Evolutionary conservation across 768 basidiomycete genomes (phyloP).

Genomic region (Piloderma croceum): DNA sequence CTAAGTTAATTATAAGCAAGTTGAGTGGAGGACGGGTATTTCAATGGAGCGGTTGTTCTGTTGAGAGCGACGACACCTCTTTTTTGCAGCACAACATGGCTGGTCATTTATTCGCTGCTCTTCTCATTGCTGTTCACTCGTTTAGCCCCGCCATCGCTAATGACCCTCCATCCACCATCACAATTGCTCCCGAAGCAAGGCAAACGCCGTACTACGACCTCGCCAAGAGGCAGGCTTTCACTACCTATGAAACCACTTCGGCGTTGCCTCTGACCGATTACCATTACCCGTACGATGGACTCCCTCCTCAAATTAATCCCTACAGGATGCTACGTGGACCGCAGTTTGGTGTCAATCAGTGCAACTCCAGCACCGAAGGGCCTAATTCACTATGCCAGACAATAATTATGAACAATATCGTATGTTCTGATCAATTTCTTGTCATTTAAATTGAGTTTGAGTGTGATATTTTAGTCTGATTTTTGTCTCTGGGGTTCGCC

Average conservation of each 20-base stretch:
- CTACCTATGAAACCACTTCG: neutral
- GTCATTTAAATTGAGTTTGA: neutral
- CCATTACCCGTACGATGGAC: neutral
- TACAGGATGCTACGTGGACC: conserved; percentile 40
- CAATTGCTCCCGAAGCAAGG: neutral
- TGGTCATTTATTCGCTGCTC: neutral
- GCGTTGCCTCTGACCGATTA: neutral
- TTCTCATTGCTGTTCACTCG: neutral
- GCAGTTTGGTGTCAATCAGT: conserved; percentile 61
- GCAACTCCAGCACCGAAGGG: conserved; percentile 64
- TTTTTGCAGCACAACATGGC: too few relatives aligned
- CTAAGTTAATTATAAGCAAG: too few relatives aligned
- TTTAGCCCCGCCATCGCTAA: neutral
- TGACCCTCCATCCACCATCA: neutral
- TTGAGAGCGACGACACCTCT: too few relatives aligned
- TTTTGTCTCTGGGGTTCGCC: conserved; percentile 56
- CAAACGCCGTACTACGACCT: neutral
- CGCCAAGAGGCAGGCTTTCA: neutral
- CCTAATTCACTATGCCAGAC: conserved; percentile 56
- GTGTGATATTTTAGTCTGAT: conserved; percentile 23
- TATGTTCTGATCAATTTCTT: conserved; percentile 17
- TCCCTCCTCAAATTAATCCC: conserved; percentile 46
- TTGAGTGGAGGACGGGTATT: too few relatives aligned
- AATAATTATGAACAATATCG: conserved; percentile 52
- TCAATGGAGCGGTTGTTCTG: too few relatives aligned